Percentiles rank a stretch among this genome's conserved stretches.
Evolutionary conservation across 129 eudicot genomes (phyloP).

Genomic region (Solidago caesia): DNA sequence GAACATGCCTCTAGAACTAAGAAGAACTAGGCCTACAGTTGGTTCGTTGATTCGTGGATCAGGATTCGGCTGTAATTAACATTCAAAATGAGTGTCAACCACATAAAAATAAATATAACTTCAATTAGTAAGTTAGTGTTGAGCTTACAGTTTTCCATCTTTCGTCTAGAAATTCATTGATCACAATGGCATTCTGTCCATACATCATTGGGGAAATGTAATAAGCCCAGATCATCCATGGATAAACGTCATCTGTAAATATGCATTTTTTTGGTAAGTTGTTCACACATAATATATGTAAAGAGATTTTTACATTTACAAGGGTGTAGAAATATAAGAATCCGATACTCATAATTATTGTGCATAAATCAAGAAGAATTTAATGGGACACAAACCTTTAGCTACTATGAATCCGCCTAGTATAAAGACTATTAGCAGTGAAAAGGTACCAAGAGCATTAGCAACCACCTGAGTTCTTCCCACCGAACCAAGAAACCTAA

Average conservation of each 20-base stretch:
- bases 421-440: conserved; percentile 60
- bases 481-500: conserved; percentile 52
- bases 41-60: conserved; percentile 50
- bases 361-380: background rate
- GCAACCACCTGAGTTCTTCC: conserved; percentile 71
- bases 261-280: background rate
- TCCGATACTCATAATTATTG: no score
- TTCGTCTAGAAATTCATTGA: conserved; percentile 66
- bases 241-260: conserved; percentile 56
- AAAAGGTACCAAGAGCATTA: conserved; percentile 52
- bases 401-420: conserved; percentile 83
- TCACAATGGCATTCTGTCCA: conserved; percentile 73
- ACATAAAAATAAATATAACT: background rate
- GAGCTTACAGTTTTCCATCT: conserved; percentile 76
- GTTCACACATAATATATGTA: background rate
- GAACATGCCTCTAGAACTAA: conserved; percentile 65
- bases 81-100: conserved; percentile 1
- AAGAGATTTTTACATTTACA: background rate
- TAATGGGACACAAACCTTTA: conserved; percentile 43
- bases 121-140: background rate
- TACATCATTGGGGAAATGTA: conserved; percentile 82
- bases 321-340: no score
- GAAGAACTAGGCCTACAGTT: conserved; percentile 72
- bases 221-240: conserved; percentile 86
- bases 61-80: conserved; percentile 48